Percentiles rank a stretch among this genome's conserved stretches.
These are phyloP conservation scores for Helminthosporium solani DNA, from an alignment of 2,329 filamentous ascomycete genomes.

Conservation along the genomic window DNA sequence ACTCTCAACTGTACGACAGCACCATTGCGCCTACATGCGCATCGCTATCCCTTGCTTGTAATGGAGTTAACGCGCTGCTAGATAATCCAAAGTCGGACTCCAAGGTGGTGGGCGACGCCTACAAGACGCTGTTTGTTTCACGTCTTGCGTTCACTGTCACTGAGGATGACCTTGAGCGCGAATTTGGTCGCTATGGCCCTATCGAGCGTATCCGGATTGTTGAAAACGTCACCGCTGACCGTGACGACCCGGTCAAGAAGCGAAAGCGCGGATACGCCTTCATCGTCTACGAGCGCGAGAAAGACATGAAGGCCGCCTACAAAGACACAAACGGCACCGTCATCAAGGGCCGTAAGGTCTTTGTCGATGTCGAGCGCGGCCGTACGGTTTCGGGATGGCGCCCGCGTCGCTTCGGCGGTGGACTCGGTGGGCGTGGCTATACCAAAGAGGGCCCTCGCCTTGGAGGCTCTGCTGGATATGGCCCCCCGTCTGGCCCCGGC, in stretches of 20 bases:
- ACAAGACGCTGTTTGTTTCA: slow-evolving; percentile 91
- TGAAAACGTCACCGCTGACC: slow-evolving; percentile 69
- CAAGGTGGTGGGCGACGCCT: slow-evolving; percentile 88
- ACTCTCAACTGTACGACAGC: slow-evolving; percentile 61
- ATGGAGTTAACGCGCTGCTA: slow-evolving; percentile 40
- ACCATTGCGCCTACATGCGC: background rate
- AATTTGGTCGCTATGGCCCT: slow-evolving; percentile 89
- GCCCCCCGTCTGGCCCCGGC: slow-evolving; percentile 49
- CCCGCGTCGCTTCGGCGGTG: slow-evolving; percentile 86
- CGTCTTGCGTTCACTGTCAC: slow-evolving; percentile 87
- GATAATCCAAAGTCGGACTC: slow-evolving; percentile 82
- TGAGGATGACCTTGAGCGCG: slow-evolving; percentile 85
- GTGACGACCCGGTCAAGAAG: slow-evolving; percentile 56
- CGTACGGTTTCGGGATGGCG: slow-evolving; percentile 93
- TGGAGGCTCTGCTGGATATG: slow-evolving; percentile 61
- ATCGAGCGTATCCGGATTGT: slow-evolving; percentile 94
- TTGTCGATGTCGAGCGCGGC: slow-evolving; percentile 95
- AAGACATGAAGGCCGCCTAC: slow-evolving; percentile 99
- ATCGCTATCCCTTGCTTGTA: background rate
- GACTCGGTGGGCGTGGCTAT: slow-evolving; percentile 88
- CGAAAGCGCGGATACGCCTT: slow-evolving; percentile 94
- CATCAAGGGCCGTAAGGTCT: slow-evolving; percentile 87
- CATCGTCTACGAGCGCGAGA: slow-evolving; percentile 93
- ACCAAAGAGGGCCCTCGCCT: slow-evolving; percentile 79
- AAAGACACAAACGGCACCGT: slow-evolving; percentile 83